phyloP scores from a whole-genome alignment of 108 stramenopile species.

The Chaetoceros tenuissimus region DNA sequence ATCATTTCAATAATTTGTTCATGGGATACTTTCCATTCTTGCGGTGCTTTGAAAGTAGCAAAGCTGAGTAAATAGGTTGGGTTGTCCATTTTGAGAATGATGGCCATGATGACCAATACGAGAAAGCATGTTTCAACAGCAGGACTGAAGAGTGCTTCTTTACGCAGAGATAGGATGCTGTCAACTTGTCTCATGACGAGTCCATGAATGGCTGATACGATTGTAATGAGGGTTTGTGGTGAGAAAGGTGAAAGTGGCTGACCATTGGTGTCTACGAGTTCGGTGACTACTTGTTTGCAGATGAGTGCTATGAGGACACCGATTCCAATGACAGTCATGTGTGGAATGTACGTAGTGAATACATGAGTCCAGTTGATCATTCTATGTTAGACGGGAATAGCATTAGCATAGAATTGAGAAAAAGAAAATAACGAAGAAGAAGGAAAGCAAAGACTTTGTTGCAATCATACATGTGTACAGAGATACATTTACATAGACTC shows the following conservation, averaged over 20 bases:
- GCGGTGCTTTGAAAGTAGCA: conserved; percentile 91
- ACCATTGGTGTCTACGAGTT: conserved; percentile 31
- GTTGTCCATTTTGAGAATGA: conserved; percentile 62
- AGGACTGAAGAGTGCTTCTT: conserved; percentile 56
- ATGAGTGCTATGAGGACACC: conserved; percentile 60
- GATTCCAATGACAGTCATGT: conserved; percentile 51
- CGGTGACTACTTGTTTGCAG: conserved; percentile 61
- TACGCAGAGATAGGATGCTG: conserved; percentile 38
- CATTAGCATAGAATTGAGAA: background rate
- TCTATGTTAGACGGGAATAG: conserved; percentile 15
- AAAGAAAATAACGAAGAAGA: background rate
- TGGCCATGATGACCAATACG: conserved; percentile 48
- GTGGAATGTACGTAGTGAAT: conserved; percentile 61
- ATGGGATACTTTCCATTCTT: conserved; percentile 83
- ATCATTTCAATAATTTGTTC: conserved; percentile 88
- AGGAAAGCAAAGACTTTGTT: background rate
- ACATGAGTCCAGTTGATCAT: conserved; percentile 90
- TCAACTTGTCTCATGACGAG: conserved; percentile 41
- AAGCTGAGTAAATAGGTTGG: conserved; percentile 91
- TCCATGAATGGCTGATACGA: conserved; percentile 41
- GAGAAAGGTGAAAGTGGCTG: conserved; percentile 27
- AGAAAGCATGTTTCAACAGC: conserved; percentile 69
- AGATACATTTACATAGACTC: background rate
- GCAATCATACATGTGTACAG: background rate
- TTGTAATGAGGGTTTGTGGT: conserved; percentile 43